Conservation (phyloP, 2,329 filamentous ascomycete genomes). For the Colletotrichum costaricense region DNA sequence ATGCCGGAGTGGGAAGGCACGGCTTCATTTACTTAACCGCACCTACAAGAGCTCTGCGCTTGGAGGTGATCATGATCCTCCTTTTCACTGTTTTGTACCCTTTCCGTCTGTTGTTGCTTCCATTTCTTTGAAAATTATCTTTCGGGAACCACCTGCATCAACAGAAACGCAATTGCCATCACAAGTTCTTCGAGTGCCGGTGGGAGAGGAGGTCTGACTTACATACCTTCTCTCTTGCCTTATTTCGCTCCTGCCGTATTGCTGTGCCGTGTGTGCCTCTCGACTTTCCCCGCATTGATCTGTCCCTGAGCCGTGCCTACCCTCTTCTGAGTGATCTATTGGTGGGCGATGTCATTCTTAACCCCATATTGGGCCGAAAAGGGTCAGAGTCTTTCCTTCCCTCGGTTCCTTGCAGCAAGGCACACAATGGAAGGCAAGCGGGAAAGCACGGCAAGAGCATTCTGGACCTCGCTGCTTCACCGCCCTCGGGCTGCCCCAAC, state of each 20-base stretch:
- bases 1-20: background rate
- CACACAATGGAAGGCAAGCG: too few species aligned
- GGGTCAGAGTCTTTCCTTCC: constrained; percentile 5
- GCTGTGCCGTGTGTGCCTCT: background rate
- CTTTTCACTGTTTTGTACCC: background rate
- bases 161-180: background rate
- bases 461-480: background rate
- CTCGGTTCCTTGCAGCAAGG: background rate
- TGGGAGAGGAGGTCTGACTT: background rate
- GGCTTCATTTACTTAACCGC: background rate
- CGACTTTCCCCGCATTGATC: constrained; percentile 19
- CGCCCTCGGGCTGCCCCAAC: constrained; percentile 11
- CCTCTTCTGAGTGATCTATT: background rate
- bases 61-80: background rate
- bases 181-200: background rate
- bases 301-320: constrained; percentile 18
- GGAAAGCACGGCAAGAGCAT: too few species aligned
- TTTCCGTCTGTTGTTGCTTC: background rate
- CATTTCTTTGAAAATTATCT: background rate
- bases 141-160: background rate
- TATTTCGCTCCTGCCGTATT: background rate
- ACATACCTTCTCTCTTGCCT: background rate
- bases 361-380: background rate
- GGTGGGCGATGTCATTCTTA: background rate
- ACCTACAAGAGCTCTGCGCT: background rate